Conservation (phyloP, 2,329 filamentous ascomycete genomes). For the Oidium heveae region DNA sequence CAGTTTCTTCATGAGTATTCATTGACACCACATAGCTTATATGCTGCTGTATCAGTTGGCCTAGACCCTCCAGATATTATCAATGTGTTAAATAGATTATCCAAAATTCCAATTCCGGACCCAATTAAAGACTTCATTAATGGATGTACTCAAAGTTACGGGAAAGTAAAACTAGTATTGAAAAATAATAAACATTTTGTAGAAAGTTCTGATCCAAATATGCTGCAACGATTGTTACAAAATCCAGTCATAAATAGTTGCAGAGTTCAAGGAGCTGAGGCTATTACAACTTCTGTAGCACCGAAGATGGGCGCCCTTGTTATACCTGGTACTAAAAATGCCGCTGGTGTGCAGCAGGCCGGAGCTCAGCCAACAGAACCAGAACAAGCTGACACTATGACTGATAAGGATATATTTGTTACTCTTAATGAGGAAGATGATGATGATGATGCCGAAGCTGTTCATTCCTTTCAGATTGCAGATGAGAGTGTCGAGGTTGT, state of each 20-base stretch:
- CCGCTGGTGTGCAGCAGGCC: slow-evolving; percentile 64
- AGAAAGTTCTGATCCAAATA: slow-evolving; percentile 68
- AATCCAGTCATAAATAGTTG: slow-evolving; percentile 62
- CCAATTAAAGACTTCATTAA: slow-evolving; percentile 50
- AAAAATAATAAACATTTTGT: slow-evolving; percentile 90
- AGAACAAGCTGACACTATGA: slow-evolving; percentile 24
- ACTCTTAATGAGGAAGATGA: slow-evolving; percentile 52
- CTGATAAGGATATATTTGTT: slow-evolving; percentile 44
- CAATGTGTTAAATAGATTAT: slow-evolving; percentile 61
- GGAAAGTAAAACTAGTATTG: slow-evolving; percentile 83
- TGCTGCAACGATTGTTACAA: slow-evolving; percentile 66
- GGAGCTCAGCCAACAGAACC: slow-evolving; percentile 17
- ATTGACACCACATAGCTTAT: slow-evolving; percentile 75
- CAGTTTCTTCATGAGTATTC: slow-evolving; percentile 84
- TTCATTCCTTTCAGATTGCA: slow-evolving; percentile 80
- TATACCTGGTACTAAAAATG: slow-evolving; percentile 85
- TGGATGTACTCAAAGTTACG: slow-evolving; percentile 68
- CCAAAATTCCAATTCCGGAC: slow-evolving; percentile 70
- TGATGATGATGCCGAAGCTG: slow-evolving; percentile 64
- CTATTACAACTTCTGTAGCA: slow-evolving; percentile 57
- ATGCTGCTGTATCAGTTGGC: slow-evolving; percentile 89
- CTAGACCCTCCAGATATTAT: slow-evolving; percentile 76
- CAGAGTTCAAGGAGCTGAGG: slow-evolving; percentile 41
- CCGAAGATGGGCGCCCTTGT: slow-evolving; percentile 71
- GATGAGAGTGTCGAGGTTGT: slow-evolving; percentile 64